A percentile compares a stretch with the other conserved stretches of the same genome.
phyloP scores from a whole-genome alignment of 225 moss, liverwort and hornwort genomes.

The Marchantia paleacea region DNA sequence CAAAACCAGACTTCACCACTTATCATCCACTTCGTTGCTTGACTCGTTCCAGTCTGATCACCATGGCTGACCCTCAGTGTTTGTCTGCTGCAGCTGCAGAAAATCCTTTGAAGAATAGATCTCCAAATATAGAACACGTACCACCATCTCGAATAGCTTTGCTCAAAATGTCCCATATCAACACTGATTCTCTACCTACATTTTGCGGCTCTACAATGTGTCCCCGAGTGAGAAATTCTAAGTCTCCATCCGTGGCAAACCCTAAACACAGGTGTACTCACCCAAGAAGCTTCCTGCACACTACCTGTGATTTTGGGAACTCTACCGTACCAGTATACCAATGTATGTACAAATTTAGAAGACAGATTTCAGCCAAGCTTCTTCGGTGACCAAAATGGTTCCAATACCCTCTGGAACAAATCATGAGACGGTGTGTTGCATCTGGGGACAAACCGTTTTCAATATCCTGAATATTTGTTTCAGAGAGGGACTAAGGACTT shows the following conservation, averaged over 20 bases:
- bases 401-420: neutral
- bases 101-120: constrained; percentile 16
- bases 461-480: neutral
- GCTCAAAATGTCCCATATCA: constrained; percentile 16
- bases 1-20: constrained; percentile 26
- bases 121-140: constrained; percentile 1
- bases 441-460: neutral
- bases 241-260: constrained; percentile 10
- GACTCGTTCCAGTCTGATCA: neutral
- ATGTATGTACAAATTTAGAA: constrained; percentile 36
- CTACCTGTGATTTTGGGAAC: constrained; percentile 9
- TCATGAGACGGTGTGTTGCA: neutral
- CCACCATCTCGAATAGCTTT: neutral
- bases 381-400: constrained; percentile 18
- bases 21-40: constrained; percentile 7
- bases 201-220: constrained; percentile 9
- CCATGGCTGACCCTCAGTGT: neutral
- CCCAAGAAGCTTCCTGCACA: constrained; percentile 6
- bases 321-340: constrained; percentile 16
- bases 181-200: constrained; percentile 12
- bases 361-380: constrained; percentile 19
- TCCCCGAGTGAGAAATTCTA: neutral
- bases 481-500: neutral
- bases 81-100: constrained; percentile 10
- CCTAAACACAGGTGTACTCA: constrained; percentile 8